Percentiles rank a stretch among this genome's conserved stretches.
Evolutionary conservation across 192 early-diverging fungal genomes (phyloP).

Genomic region (Piromyces sp.): DNA sequence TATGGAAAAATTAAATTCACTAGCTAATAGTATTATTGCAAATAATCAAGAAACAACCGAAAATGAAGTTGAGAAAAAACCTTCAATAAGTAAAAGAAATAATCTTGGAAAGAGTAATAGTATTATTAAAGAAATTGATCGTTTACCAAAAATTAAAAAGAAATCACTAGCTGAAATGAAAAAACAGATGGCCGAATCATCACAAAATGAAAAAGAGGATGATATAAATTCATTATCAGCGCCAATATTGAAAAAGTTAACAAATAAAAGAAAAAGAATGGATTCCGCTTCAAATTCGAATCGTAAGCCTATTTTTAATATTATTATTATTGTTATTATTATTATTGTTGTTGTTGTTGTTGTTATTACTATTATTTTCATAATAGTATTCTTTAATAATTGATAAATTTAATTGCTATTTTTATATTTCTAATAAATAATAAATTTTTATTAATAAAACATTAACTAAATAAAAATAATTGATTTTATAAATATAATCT

Average conservation of each 20-base stretch:
- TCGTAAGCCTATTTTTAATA: too few relatives aligned
- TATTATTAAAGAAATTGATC: background rate
- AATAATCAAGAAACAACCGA: background rate
- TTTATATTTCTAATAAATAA: too few relatives aligned
- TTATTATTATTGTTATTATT: too few relatives aligned
- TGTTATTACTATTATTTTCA: too few relatives aligned
- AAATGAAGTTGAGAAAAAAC: background rate
- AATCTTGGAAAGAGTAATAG: background rate
- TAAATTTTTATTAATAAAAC: too few relatives aligned
- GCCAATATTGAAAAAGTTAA: background rate
- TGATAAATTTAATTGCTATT: too few relatives aligned
- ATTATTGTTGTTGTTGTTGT: too few relatives aligned
- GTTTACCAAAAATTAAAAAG: background rate
- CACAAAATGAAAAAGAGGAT: background rate
- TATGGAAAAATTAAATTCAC: background rate
- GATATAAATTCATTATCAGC: background rate
- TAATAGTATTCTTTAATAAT: too few relatives aligned
- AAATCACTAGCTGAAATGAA: background rate
- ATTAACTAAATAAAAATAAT: too few relatives aligned
- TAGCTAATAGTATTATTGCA: background rate
- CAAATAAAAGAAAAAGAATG: background rate
- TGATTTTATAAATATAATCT: too few relatives aligned
- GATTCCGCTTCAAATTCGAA: background rate
- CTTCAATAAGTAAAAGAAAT: background rate
- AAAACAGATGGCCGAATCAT: background rate